These are phyloP conservation scores for Suillus americanus DNA, from an alignment of 768 basidiomycete species.

Conservation along the genomic window DNA sequence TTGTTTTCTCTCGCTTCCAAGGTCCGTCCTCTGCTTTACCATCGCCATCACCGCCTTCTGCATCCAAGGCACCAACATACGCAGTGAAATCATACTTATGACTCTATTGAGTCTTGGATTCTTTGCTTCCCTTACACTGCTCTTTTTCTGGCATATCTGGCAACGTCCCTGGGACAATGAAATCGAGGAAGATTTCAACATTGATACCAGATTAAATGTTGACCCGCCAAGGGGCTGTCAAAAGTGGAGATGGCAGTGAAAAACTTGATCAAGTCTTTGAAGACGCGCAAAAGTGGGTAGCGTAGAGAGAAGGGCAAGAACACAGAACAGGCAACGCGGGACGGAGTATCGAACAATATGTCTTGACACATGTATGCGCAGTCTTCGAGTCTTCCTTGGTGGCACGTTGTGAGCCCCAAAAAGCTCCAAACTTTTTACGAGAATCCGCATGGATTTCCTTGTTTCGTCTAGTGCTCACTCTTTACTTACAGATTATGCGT, in stretches of 20 bases:
- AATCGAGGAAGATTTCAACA: constrained; percentile 5
- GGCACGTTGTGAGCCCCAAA: too few species aligned
- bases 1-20: constrained; percentile 24
- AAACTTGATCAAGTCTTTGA: neutral
- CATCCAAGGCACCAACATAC: too few species aligned
- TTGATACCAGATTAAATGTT: neutral
- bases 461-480: neutral
- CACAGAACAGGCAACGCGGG: neutral
- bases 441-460: too few species aligned
- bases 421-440: too few species aligned
- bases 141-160: constrained; percentile 29
- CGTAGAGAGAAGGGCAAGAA: neutral
- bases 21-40: constrained; percentile 13
- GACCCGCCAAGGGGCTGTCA: too few species aligned
- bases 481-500: neutral
- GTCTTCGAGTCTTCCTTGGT: too few species aligned
- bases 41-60: too few species aligned
- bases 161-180: constrained; percentile 5
- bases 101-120: constrained; percentile 1
- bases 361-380: too few species aligned
- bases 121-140: neutral
- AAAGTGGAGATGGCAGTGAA: too few species aligned
- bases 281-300: neutral
- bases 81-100: too few species aligned
- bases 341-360: neutral